Base-by-base conservation (phyloP, 306 rosid species). In the Prosopis cineraria region DNA sequence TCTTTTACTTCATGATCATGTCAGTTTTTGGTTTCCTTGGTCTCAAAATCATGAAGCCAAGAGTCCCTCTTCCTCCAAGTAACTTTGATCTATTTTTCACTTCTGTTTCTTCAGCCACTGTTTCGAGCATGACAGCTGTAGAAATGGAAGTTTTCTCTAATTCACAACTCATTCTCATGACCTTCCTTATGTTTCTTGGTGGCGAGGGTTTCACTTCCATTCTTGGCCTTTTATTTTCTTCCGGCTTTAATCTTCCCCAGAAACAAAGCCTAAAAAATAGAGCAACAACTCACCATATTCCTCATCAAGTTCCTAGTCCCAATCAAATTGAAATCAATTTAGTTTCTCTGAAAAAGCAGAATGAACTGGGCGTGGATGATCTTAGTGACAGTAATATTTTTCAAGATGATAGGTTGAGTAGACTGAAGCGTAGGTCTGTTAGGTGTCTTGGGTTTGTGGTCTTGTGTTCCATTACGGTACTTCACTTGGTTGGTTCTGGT, bases 121-220 rank as follows among this genome's bases (percentile, higher is more conserved):
- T 87, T 24, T 92, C 98, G 13, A 94, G 98, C 86, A 86, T 92
- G 94, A 85, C 90, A 0, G 80, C 85, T 0, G 24, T 90, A 0
- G 95, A 94, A 82, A 92, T 90, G 93, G 93, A 67, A 65, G n/a
- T 74, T 41, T 83, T 89, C 64, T 85, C 91, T 25, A 83, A 87
- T 44, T 27, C 77, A 50, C 93, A 89, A 29, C 93, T 89, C 47
- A 5, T 84, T 43, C 81, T 87, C 41, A 52, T 89, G 45, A 85
- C 88, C 41, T 47, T 82, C 29, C 75, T 89, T 63, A 94, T 94
- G 97, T 77, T 92, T 0, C 3, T 75, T 0, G 97, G 97, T 11
- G 92, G 97, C 0, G 97, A 94, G 60, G 84, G 85, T 60, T 89
- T 90, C 39, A 83, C 80, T 80, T 94, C 98, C 78, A 13, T 85